Conservation (phyloP, 441 rosid species). For the Mallotus repandus region DNA sequence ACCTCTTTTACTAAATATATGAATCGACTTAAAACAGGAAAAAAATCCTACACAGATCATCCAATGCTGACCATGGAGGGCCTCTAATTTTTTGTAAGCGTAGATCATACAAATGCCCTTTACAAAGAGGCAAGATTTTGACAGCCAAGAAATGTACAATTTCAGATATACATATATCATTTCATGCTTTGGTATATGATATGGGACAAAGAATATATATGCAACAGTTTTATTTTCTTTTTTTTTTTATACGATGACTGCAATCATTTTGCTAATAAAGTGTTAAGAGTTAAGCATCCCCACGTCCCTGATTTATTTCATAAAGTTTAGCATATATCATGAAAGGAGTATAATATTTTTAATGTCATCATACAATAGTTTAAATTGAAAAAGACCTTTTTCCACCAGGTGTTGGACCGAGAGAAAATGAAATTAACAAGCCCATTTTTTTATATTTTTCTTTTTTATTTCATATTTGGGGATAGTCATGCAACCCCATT, state of each 20-base stretch:
- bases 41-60: not conserved
- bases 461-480: not conserved
- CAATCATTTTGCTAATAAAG: slow-evolving; percentile 3
- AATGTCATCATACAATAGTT: too few species aligned
- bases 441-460: not conserved
- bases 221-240: not conserved
- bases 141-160: slow-evolving; percentile 1
- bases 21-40: not conserved
- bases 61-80: not conserved
- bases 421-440: slow-evolving; percentile 10
- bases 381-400: slow-evolving; percentile 4
- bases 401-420: slow-evolving; percentile 12
- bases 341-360: too few species aligned
- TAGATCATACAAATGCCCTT: not conserved
- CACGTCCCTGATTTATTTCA: too few species aligned
- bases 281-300: not conserved
- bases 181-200: slow-evolving; percentile 10
- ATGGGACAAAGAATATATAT: slow-evolving; percentile 11
- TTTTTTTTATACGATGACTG: not conserved
- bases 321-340: too few species aligned
- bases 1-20: not conserved
- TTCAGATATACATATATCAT: not conserved
- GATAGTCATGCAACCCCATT: too few species aligned
- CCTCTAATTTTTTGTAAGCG: not conserved
- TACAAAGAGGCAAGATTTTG: not conserved